These are phyloP conservation scores for Acanthamoeba castellanii DNA, from an alignment of 208 protist species.

Conservation along the genomic window DNA sequence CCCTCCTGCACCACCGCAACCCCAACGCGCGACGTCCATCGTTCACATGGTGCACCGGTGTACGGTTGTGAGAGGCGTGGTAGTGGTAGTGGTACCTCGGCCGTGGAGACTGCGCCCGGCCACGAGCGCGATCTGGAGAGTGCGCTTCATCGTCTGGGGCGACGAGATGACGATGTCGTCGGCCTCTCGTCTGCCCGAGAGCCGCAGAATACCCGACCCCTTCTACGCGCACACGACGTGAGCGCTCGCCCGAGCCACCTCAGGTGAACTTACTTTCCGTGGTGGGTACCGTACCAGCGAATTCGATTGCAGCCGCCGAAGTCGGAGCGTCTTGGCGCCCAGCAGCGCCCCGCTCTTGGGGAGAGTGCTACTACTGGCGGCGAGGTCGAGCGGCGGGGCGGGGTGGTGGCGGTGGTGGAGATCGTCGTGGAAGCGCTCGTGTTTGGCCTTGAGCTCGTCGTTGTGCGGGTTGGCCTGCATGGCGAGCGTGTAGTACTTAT, in stretches of 20 bases:
- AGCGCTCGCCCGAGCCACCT: not conserved
- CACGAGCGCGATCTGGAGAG: not conserved
- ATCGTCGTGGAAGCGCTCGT: slow-evolving; percentile 18
- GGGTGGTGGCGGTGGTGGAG: not conserved
- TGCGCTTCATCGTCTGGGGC: slow-evolving; percentile 52
- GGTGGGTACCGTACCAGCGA: not conserved
- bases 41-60: too few species aligned
- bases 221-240: not conserved
- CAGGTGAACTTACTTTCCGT: too few species aligned
- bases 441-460: slow-evolving; percentile 43
- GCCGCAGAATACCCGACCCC: slow-evolving; percentile 11
- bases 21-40: not conserved
- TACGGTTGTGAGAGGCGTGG: not conserved
- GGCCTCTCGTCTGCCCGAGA: not conserved
- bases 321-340: not conserved
- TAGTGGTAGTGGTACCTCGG: not conserved
- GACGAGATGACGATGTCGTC: slow-evolving; percentile 68
- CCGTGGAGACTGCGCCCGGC: not conserved
- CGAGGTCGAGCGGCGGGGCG: not conserved
- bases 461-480: slow-evolving; percentile 70
- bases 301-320: not conserved
- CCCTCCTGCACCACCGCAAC: not conserved
- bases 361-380: not conserved
- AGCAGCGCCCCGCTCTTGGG: not conserved
- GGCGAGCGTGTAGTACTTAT: slow-evolving; percentile 66